These are phyloP conservation scores for Cyberlindnera saturnus DNA, from an alignment of 805 yeast species.

Conservation along the genomic window DNA sequence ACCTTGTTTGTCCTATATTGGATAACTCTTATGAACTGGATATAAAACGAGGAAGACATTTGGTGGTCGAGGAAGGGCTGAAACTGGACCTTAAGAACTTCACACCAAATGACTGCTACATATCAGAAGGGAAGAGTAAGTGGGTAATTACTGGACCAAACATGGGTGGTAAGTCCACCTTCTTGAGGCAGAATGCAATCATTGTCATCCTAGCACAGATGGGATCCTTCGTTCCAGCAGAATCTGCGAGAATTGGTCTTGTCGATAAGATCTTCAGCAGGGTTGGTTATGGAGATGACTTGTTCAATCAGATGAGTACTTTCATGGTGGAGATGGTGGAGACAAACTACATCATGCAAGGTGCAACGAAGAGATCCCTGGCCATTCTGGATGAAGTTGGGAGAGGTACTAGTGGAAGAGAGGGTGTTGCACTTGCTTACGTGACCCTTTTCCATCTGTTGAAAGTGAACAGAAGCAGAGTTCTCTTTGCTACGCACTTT, in stretches of 20 bases:
- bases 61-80: conserved; percentile 78
- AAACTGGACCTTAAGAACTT: conserved; percentile 33
- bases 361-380: conserved; percentile 73
- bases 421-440: conserved; percentile 97
- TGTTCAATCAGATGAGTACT: conserved; percentile 90
- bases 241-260: conserved; percentile 67
- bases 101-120: conserved; percentile 75
- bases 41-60: conserved; percentile 68
- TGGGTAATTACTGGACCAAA: conserved; percentile 90
- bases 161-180: conserved; percentile 97
- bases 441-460: conserved; percentile 83
- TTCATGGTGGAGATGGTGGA: conserved; percentile 97
- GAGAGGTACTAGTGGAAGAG: conserved; percentile 72
- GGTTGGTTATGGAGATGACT: conserved; percentile 97
- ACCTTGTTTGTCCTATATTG: conserved; percentile 61
- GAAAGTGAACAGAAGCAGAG: conserved; percentile 62
- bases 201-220: conserved; percentile 82
- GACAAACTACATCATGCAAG: conserved; percentile 75
- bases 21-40: conserved; percentile 40
- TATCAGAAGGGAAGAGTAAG: conserved; percentile 50
- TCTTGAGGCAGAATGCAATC: conserved; percentile 83
- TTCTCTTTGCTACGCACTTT: conserved; percentile 94
- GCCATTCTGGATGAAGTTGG: conserved; percentile 96
- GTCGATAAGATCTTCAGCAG: conserved; percentile 91
- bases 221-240: conserved; percentile 84